phyloP scores from a whole-genome alignment of 306 rosid species.

The Quercus mongolica region DNA sequence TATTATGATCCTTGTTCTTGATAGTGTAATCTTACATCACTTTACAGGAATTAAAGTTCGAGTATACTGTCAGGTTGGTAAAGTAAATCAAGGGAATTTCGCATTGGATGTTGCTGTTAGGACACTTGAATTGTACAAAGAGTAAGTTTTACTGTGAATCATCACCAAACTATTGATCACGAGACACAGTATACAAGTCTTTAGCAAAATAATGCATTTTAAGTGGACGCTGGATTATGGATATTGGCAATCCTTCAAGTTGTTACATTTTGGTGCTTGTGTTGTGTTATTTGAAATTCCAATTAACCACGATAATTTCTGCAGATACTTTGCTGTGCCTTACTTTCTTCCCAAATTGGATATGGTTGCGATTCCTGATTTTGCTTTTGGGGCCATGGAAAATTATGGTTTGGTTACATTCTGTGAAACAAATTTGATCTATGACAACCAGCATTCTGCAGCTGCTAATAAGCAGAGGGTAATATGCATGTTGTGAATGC shows the following conservation, averaged over 20 bases:
- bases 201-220: background rate
- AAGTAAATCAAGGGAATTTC: conserved; percentile 80
- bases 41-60: conserved; percentile 78
- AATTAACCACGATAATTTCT: conserved; percentile 26
- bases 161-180: background rate
- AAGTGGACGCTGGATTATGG: no score
- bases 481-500: conserved; percentile 21
- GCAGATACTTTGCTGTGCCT: conserved; percentile 83
- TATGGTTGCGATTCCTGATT: conserved; percentile 96
- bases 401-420: conserved; percentile 93
- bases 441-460: conserved; percentile 81
- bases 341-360: conserved; percentile 88
- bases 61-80: conserved; percentile 88
- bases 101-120: conserved; percentile 77
- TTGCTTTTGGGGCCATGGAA: conserved; percentile 97
- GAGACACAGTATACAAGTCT: background rate
- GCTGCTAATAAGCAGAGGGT: conserved; percentile 91
- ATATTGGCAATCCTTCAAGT: no score
- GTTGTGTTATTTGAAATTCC: conserved; percentile 10
- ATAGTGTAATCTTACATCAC: conserved; percentile 19
- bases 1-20: background rate
- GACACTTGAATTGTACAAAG: conserved; percentile 73
- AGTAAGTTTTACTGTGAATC: conserved; percentile 41
- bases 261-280: background rate
- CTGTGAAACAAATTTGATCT: conserved; percentile 89